These are phyloP conservation scores for Ganoderma lucidum DNA, from an alignment of 1,284 basidiomycete species.

Conservation along the genomic window DNA sequence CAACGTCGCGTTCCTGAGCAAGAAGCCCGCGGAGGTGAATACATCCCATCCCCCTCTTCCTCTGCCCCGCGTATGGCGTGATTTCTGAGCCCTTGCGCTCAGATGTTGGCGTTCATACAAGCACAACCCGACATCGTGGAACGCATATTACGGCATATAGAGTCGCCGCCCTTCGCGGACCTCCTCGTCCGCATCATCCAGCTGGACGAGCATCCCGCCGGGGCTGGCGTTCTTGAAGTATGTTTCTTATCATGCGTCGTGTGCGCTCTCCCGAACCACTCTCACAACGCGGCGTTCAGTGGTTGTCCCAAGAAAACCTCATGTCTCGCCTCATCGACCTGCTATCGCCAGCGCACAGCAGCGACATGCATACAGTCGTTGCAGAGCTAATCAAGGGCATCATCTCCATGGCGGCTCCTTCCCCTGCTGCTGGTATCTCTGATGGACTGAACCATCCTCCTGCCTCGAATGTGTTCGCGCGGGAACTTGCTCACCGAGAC, in stretches of 20 bases:
- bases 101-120: constrained; percentile 95
- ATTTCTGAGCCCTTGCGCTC: constrained; percentile 40
- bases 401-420: constrained; percentile 93
- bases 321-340: constrained; percentile 85
- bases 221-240: constrained; percentile 87
- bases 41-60: constrained; percentile 31
- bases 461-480: constrained; percentile 88
- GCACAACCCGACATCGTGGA: constrained; percentile 85
- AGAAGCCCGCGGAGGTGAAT: constrained; percentile 90
- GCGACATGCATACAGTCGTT: constrained; percentile 88
- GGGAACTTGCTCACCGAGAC: constrained; percentile 85
- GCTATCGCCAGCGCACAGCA: constrained; percentile 81
- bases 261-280: constrained; percentile 40
- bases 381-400: constrained; percentile 95
- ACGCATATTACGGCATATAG: constrained; percentile 86
- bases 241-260: constrained; percentile 48
- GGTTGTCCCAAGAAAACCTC: constrained; percentile 89
- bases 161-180: constrained; percentile 92
- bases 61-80: constrained; percentile 36
- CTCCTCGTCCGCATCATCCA: constrained; percentile 93
- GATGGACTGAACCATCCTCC: constrained; percentile 73
- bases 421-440: constrained; percentile 75
- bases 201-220: constrained; percentile 87
- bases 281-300: constrained; percentile 60
- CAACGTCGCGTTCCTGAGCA: constrained; percentile 85